These are phyloP conservation scores for Lindgomyces ingoldianus DNA, from an alignment of 495 filamentous ascomycete genomes.

Conservation along the genomic window DNA sequence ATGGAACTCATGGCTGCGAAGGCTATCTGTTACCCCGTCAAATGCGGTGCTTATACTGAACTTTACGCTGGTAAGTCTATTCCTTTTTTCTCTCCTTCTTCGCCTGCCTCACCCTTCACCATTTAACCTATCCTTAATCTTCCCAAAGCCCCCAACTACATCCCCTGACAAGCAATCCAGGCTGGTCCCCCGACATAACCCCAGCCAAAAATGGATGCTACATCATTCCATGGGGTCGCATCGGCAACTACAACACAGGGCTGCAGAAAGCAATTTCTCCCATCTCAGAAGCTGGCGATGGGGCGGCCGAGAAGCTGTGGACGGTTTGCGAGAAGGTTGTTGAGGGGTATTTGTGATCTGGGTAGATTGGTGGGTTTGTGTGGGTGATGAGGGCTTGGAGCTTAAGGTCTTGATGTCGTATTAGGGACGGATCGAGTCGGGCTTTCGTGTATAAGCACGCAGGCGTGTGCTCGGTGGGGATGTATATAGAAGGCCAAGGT, in stretches of 20 bases:
- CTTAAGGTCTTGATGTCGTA: no score
- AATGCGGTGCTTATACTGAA: slow-evolving; percentile 41
- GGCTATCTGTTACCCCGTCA: slow-evolving; percentile 25
- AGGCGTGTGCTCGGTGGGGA: no score
- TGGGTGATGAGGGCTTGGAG: no score
- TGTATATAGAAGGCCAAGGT: no score
- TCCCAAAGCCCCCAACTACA: no score
- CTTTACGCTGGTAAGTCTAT: slow-evolving; percentile 41
- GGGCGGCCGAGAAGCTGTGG: slow-evolving; percentile 42
- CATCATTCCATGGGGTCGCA: slow-evolving; percentile 31
- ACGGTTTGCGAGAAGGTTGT: slow-evolving; percentile 43
- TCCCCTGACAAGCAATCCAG: neutral
- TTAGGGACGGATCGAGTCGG: no score
- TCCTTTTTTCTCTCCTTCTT: no score
- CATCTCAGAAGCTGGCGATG: slow-evolving; percentile 34
- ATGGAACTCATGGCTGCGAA: neutral
- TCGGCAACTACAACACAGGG: slow-evolving; percentile 32
- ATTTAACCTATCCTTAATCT: neutral
- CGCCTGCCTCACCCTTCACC: neutral
- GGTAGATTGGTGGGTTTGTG: neutral
- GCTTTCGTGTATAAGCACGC: no score
- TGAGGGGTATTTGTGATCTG: slow-evolving; percentile 17
- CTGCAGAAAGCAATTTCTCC: slow-evolving; percentile 8
- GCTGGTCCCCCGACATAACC: slow-evolving; percentile 35
- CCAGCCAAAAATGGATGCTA: slow-evolving; percentile 37